Conservation (phyloP, 768 basidiomycete species). For the Naganishia onofrii region DNA sequence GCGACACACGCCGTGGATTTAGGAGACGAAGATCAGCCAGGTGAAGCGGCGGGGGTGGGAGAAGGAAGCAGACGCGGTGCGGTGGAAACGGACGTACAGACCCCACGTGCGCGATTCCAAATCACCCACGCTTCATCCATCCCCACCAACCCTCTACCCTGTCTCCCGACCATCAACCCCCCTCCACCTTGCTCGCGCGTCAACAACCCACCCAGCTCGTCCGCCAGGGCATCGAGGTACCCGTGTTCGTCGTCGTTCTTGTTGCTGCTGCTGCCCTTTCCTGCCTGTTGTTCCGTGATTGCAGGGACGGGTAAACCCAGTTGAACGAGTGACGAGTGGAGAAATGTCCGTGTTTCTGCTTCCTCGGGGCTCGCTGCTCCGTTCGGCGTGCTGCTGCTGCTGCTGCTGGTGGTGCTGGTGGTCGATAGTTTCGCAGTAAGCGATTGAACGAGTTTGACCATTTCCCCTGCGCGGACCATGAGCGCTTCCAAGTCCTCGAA, state of each 20-base stretch:
- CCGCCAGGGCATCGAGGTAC: constrained; percentile 77
- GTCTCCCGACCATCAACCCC: constrained; percentile 62
- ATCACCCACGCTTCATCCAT: constrained; percentile 92
- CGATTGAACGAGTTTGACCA: constrained; percentile 79
- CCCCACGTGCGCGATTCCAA: constrained; percentile 90
- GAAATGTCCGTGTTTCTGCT: constrained; percentile 72
- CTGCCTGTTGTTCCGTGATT: constrained; percentile 65
- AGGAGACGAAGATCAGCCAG: background rate
- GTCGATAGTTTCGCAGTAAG: constrained; percentile 77
- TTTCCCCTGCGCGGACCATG: constrained; percentile 86
- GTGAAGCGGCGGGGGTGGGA: no score
- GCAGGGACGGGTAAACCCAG: constrained; percentile 81
- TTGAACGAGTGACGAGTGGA: constrained; percentile 82
- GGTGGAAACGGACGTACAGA: constrained; percentile 60
- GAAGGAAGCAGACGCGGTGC: no score
- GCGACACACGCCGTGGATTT: constrained; percentile 14
- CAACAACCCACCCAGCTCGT: constrained; percentile 74
- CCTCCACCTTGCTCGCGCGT: constrained; percentile 53
- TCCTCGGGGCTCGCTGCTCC: constrained; percentile 30
- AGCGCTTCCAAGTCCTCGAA: constrained; percentile 83
- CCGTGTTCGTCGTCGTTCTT: constrained; percentile 61
- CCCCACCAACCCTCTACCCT: constrained; percentile 70
- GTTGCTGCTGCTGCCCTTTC: constrained; percentile 60
- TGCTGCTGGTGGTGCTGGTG: constrained; percentile 51
- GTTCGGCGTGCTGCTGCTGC: constrained; percentile 39